Evolutionary conservation across 2,329 filamentous ascomycete species (phyloP).

Genomic region (Fusarium sp.): DNA sequence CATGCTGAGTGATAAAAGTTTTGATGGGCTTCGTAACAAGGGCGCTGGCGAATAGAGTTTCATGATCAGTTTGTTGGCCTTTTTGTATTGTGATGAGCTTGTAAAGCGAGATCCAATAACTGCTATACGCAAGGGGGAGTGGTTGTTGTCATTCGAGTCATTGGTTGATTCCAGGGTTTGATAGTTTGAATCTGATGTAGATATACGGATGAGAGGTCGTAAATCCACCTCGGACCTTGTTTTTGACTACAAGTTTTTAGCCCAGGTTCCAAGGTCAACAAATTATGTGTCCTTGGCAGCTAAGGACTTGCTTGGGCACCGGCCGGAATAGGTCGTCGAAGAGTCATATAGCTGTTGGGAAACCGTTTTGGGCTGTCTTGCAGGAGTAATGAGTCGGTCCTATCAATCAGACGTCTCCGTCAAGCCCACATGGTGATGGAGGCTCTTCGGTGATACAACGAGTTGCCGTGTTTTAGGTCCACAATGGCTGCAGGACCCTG

Average conservation of each 20-base stretch:
- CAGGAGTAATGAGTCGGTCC: slow-evolving; percentile 29
- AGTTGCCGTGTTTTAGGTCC: slow-evolving; percentile 23
- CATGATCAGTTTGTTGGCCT: slow-evolving; percentile 6
- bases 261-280: slow-evolving; percentile 1
- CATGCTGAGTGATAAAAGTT: slow-evolving; percentile 20
- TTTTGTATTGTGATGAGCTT: not conserved
- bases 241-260: slow-evolving; percentile 17
- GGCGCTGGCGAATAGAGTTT: slow-evolving; percentile 24
- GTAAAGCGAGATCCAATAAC: slow-evolving; percentile 10
- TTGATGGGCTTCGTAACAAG: slow-evolving; percentile 13
- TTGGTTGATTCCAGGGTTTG: slow-evolving; percentile 22
- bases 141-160: slow-evolving; percentile 25
- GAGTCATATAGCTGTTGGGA: slow-evolving; percentile 34
- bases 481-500: slow-evolving; percentile 36
- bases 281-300: slow-evolving; percentile 10
- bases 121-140: slow-evolving; percentile 18
- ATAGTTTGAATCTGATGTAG: slow-evolving; percentile 16
- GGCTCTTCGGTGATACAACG: slow-evolving; percentile 42
- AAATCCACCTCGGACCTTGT: slow-evolving; percentile 28
- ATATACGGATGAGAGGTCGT: slow-evolving; percentile 2
- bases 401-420: slow-evolving; percentile 29
- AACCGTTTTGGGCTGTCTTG: slow-evolving; percentile 17
- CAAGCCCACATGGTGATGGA: slow-evolving; percentile 41
- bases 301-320: slow-evolving; percentile 17
- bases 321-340: slow-evolving; percentile 23